phyloP scores from a whole-genome alignment of 148 eudicot species.

The Rheum nobile region DNA sequence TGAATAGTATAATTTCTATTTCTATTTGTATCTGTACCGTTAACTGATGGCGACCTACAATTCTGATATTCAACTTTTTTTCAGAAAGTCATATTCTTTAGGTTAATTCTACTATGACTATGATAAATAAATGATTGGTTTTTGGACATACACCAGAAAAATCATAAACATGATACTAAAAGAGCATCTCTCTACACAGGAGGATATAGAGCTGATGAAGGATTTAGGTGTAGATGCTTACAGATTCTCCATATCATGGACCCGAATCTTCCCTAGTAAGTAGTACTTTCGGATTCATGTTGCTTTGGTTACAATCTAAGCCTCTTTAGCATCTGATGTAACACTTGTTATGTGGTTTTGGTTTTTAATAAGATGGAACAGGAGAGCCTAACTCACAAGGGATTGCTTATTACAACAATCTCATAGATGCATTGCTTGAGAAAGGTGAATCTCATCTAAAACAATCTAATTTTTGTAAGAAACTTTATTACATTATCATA shows the following conservation, averaged over 20 bases:
- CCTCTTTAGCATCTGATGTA: not conserved
- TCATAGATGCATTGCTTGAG: conserved; percentile 63
- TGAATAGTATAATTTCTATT: not conserved
- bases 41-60: not conserved
- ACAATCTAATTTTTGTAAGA: not conserved
- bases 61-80: no score
- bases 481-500: not conserved
- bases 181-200: conserved; percentile 18
- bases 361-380: conserved; percentile 60
- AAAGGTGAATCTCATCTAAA: conserved; percentile 38
- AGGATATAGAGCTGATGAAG: conserved; percentile 84
- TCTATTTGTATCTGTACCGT: not conserved
- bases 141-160: no score
- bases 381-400: conserved; percentile 87
- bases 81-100: no score
- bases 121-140: no score
- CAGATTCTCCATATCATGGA: conserved; percentile 94
- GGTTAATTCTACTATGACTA: no score
- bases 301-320: not conserved
- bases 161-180: not conserved
- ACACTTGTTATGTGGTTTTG: not conserved
- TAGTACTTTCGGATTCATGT: not conserved
- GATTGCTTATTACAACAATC: conserved; percentile 64
- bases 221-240: conserved; percentile 94
- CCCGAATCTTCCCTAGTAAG: conserved; percentile 92